Evolutionary conservation across 495 filamentous ascomycete species (phyloP), one percentile per base, ranked within the genome.

Genomic region (Aspergillus olivimuriae): DNA sequence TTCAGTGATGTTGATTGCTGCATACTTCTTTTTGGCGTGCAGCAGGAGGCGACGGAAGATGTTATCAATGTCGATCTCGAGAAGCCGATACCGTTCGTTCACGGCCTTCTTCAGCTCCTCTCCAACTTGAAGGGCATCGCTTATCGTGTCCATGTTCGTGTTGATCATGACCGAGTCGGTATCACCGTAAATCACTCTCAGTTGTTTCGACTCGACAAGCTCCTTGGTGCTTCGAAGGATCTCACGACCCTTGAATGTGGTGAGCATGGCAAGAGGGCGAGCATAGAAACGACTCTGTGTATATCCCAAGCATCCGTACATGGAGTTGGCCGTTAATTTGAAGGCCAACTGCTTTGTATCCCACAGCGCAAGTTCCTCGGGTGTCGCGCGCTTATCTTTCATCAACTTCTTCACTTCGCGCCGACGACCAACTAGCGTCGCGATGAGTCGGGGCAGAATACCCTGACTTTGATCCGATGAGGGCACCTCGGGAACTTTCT

Each of bases 111-210:
- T 87, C 63, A 88, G 86, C 37, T 87, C 83, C 43, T 80, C 80
- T 30, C 94, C 94, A 39, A 97, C 80, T 55, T 89, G 88, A 24
- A 96, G 62, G 12, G 92, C 90, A 51, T 95, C 91, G 21, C 84
- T 82, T 21, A 97, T 86, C 43, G 86, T 95, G 58, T 95, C 87
- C 38, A 87, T 87, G 61, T 95, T 95, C 36, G 92, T 95, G 55
- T 98, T 97, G 66, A 98, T 95, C 92, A 98, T 98, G 66, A 98
- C 92, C 17, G 92, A 98, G 61, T 98, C 92, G 17, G 92, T 98
- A 68, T 98, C 92, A 66, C 92, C 92, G 58, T 98, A 98, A 44
- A 98, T 95, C 61, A 98, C 92, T 48, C 86, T 81, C 35, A 98
- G 75, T 30, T 84, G 78, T 38, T 83, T 89, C 44, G 78, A 85